Percentiles rank a stretch among this genome's conserved stretches.
Conservation (phyloP, 2,329 filamentous ascomycete species). For the Didymella arachidicola region DNA sequence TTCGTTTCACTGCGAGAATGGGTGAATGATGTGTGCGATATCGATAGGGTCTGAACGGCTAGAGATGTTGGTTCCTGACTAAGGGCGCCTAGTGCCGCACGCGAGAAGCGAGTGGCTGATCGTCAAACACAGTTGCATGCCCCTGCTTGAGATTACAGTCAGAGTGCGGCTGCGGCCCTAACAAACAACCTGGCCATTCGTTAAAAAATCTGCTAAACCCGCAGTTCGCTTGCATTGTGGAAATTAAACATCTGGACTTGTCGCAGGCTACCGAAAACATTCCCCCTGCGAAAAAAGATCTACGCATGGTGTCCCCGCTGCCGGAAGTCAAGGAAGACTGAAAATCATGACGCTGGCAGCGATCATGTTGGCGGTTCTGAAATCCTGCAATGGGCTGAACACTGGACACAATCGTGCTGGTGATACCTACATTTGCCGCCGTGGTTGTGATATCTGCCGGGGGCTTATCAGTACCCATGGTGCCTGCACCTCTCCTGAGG, state of each 20-base stretch:
- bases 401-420: not conserved
- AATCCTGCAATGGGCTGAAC: constrained; percentile 5
- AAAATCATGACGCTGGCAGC: constrained; percentile 10
- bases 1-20: constrained; percentile 18
- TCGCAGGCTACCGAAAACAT: constrained; percentile 6
- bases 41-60: constrained; percentile 29
- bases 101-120: constrained; percentile 44
- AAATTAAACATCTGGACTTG: constrained; percentile 15
- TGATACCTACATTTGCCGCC: not conserved
- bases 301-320: constrained; percentile 19
- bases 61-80: constrained; percentile 25
- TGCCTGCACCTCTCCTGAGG: not conserved
- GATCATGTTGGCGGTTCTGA: constrained; percentile 7
- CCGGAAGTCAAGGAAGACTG: constrained; percentile 10
- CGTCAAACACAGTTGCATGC: constrained; percentile 39
- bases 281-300: constrained; percentile 12
- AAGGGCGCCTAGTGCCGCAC: constrained; percentile 33
- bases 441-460: not conserved
- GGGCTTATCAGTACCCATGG: constrained; percentile 1
- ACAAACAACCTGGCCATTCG: constrained; percentile 3
- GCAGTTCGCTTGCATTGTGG: constrained; percentile 12
- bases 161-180: constrained; percentile 3
- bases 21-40: constrained; percentile 12
- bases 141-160: constrained; percentile 40
- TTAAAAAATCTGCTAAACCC: constrained; percentile 12